Evolutionary conservation across 2,329 filamentous ascomycete species (phyloP).

Genomic region (Calycina marina): DNA sequence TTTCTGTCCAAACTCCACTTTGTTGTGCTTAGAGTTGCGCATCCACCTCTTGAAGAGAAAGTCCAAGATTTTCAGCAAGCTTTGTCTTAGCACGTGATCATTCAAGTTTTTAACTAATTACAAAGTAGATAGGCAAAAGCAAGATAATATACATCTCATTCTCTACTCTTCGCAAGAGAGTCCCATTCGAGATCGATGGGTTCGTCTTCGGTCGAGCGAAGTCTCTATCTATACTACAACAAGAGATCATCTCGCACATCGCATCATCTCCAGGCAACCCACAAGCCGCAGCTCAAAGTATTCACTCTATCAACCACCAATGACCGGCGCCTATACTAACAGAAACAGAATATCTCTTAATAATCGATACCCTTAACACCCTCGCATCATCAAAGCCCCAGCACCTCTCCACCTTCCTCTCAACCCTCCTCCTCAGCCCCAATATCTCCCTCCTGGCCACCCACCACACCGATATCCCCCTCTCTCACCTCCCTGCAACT

Average conservation of each 20-base stretch:
- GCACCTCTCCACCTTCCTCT: conserved; percentile 53
- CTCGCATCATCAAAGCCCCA: conserved; percentile 40
- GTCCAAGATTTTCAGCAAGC: background rate
- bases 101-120: background rate
- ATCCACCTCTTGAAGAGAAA: too few species aligned
- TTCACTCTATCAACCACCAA: conserved; percentile 12
- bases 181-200: conserved; percentile 46
- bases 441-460: conserved; percentile 58
- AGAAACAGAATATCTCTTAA: conserved; percentile 49
- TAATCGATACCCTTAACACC: conserved; percentile 68
- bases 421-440: conserved; percentile 50
- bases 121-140: conserved; percentile 29
- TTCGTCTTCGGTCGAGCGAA: conserved; percentile 53
- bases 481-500: conserved; percentile 36
- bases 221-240: conserved; percentile 37
- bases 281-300: conserved; percentile 23
- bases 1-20: background rate
- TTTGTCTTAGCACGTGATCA: conserved; percentile 2
- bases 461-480: conserved; percentile 71
- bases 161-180: conserved; percentile 45
- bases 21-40: too few species aligned
- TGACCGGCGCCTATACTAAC: background rate
- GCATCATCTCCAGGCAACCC: conserved; percentile 9
- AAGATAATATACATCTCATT: conserved; percentile 69
- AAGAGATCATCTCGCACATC: conserved; percentile 42